phyloP scores from a whole-genome alignment of 164 flowering plant species.

The Taxillus chinensis region DNA sequence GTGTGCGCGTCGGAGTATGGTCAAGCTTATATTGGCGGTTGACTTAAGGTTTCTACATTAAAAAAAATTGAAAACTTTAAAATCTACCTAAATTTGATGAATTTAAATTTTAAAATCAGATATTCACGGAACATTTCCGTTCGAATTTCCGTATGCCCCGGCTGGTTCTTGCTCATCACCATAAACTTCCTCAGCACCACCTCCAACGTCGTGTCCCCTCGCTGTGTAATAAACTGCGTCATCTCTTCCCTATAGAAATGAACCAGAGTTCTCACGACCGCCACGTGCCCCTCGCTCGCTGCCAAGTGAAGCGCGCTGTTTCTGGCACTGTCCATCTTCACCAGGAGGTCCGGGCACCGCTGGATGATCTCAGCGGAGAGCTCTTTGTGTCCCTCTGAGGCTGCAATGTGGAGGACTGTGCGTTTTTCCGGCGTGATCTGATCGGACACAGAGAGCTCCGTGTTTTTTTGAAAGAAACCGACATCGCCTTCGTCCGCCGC shows the following conservation, averaged over 20 bases:
- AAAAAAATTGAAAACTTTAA: too few species aligned
- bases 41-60: too few species aligned
- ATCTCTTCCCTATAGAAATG: too few species aligned
- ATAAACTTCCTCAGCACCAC: not conserved
- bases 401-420: not conserved
- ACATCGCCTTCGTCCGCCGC: too few species aligned
- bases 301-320: conserved; percentile 5
- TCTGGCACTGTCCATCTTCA: conserved; percentile 3
- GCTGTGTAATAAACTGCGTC: not conserved
- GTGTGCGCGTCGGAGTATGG: too few species aligned
- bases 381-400: not conserved
- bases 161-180: too few species aligned
- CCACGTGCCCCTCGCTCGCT: conserved; percentile 3
- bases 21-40: too few species aligned
- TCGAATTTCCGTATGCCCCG: too few species aligned
- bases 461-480: too few species aligned
- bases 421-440: not conserved
- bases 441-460: not conserved
- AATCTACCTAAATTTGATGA: too few species aligned
- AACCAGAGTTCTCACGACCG: not conserved
- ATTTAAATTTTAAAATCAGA: too few species aligned
- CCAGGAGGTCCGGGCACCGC: not conserved
- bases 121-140: conserved; percentile 5
- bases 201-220: not conserved
- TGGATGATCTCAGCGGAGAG: not conserved